These are phyloP conservation scores for Xylaria nigripes DNA, from an alignment of 495 filamentous ascomycete species.

Conservation along the genomic window DNA sequence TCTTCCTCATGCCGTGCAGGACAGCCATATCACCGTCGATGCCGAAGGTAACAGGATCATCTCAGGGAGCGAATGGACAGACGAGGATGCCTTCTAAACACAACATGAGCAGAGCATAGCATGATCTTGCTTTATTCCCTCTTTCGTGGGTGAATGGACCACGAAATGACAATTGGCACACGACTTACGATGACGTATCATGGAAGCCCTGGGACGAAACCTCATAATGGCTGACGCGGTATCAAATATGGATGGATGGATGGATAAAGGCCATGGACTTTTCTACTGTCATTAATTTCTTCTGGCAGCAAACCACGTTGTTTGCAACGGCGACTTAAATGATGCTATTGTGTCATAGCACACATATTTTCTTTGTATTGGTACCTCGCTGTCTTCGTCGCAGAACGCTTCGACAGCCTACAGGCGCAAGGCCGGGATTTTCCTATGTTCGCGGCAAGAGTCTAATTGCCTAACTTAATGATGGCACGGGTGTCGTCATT, in stretches of 20 bases:
- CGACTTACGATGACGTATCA: constrained; percentile 15
- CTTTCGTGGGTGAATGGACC: constrained; percentile 16
- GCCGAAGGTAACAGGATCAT: constrained; percentile 42
- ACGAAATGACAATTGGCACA: constrained; percentile 15
- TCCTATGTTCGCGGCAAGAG: neutral
- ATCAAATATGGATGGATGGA: constrained; percentile 11
- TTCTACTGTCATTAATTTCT: neutral
- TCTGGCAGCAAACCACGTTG: neutral
- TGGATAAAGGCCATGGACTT: neutral
- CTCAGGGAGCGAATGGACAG: constrained; percentile 50
- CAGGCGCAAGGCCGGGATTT: neutral
- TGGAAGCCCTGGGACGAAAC: neutral
- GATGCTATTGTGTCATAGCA: neutral
- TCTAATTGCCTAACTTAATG: neutral
- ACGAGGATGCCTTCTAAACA: constrained; percentile 43
- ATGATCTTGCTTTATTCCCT: neutral
- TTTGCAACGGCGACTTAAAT: neutral
- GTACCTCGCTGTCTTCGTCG: neutral
- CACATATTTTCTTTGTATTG: neutral
- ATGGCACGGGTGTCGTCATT: neutral
- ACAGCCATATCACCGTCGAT: constrained; percentile 32
- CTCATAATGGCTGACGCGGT: neutral
- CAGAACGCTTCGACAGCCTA: neutral
- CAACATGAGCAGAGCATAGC: neutral
- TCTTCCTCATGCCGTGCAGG: constrained; percentile 28